phyloP scores from a whole-genome alignment of 352 stramenopile species.

The Phytophthora cryptogea region DNA sequence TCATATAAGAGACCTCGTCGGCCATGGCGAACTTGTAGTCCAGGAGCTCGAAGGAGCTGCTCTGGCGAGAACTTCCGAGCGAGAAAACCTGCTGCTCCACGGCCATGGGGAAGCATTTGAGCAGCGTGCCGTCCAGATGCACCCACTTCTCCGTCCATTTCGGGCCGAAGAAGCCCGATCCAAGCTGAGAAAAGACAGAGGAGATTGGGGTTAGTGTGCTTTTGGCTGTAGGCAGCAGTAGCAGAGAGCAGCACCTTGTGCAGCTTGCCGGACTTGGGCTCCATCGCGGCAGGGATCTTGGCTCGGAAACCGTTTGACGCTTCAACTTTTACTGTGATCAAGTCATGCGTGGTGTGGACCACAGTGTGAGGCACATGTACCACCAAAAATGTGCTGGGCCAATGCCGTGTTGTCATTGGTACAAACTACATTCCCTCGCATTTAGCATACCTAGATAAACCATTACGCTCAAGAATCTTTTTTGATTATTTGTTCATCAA shows the following conservation, averaged over 20 bases:
- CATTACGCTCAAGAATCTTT: too few relatives aligned
- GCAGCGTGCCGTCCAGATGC: slow-evolving; percentile 64
- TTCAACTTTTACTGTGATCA: slow-evolving; percentile 27
- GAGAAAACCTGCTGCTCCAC: slow-evolving; percentile 63
- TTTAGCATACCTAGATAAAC: not conserved
- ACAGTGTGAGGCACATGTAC: not conserved
- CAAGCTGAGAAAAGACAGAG: slow-evolving; percentile 40
- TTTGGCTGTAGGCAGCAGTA: not conserved
- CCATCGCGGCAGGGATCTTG: slow-evolving; percentile 35
- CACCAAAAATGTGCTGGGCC: slow-evolving; percentile 20
- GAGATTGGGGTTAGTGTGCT: not conserved
- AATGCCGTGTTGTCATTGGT: slow-evolving; percentile 19
- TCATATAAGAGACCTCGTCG: slow-evolving; percentile 40
- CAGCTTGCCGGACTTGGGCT: slow-evolving; percentile 72
- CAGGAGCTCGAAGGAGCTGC: slow-evolving; percentile 46
- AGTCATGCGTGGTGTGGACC: not conserved
- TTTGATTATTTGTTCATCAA: too few relatives aligned
- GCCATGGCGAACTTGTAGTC: slow-evolving; percentile 50
- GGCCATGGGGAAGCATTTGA: slow-evolving; percentile 81
- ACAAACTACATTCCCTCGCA: not conserved
- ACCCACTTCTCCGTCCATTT: slow-evolving; percentile 88
- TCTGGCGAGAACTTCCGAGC: slow-evolving; percentile 55
- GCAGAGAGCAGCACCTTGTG: slow-evolving; percentile 44
- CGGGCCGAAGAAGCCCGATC: slow-evolving; percentile 56
- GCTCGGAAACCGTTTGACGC: not conserved